Percentiles rank a stretch among this genome's conserved stretches.
Conservation (phyloP, 108 stramenopile species). For the Nitzschia inconspicua region DNA sequence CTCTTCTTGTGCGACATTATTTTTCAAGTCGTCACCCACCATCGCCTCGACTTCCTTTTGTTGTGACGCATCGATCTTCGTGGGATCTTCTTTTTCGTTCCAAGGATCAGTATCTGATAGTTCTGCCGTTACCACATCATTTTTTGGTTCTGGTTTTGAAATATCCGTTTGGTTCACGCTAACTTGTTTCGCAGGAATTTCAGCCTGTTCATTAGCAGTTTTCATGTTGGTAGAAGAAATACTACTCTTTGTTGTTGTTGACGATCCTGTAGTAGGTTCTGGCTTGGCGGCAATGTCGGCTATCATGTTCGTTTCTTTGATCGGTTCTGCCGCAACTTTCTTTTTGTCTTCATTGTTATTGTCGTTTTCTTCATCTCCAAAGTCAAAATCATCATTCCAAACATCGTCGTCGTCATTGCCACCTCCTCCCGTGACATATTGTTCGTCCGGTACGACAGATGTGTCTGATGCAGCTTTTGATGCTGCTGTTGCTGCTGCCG, state of each 20-base stretch:
- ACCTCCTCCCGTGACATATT: not conserved
- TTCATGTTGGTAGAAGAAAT: too few species aligned
- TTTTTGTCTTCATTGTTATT: not conserved
- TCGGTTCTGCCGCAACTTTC: not conserved
- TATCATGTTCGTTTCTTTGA: not conserved
- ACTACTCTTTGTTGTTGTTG: not conserved
- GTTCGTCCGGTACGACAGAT: not conserved
- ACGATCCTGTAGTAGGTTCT: not conserved
- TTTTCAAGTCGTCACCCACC: too few species aligned
- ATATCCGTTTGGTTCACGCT: too few species aligned
- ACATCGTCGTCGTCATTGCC: conserved; percentile 18
- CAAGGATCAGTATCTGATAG: too few species aligned
- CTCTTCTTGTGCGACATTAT: not conserved
- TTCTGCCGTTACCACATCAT: too few species aligned
- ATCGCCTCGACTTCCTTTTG: too few species aligned
- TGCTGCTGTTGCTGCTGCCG: not conserved
- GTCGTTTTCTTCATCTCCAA: conserved; percentile 22
- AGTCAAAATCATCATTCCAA: conserved; percentile 43
- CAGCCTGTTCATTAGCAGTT: not conserved
- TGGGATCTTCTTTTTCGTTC: too few species aligned
- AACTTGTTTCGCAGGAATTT: not conserved
- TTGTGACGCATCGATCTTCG: too few species aligned
- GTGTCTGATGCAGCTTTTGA: not conserved
- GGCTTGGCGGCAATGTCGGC: not conserved
- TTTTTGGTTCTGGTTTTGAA: too few species aligned